phyloP scores from a whole-genome alignment of 352 stramenopile genomes.

The Phytophthora hibernalis region DNA sequence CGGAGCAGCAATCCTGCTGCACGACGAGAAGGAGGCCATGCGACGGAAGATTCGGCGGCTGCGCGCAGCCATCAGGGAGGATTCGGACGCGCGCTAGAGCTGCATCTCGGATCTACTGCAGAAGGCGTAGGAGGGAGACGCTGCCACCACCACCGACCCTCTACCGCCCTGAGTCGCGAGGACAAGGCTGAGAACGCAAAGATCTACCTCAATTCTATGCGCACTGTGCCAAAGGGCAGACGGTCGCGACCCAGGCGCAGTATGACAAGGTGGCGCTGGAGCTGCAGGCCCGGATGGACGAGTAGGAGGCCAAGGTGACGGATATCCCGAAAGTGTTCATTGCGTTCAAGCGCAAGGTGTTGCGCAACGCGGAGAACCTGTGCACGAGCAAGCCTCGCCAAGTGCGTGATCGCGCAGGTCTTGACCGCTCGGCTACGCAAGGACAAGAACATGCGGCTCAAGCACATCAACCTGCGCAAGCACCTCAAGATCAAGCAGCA shows the following conservation, averaged over 20 bases:
- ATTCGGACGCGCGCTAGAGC: slow-evolving; percentile 62
- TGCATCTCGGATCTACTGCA: slow-evolving; percentile 76
- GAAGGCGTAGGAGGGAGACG: slow-evolving; percentile 66
- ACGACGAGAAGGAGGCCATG: slow-evolving; percentile 57
- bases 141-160: background rate
- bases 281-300: slow-evolving; percentile 89
- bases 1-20: no score
- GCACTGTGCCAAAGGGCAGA: slow-evolving; percentile 77
- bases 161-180: slow-evolving; percentile 36
- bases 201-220: slow-evolving; percentile 86
- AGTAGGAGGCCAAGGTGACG: slow-evolving; percentile 93
- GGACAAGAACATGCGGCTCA: slow-evolving; percentile 90
- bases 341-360: slow-evolving; percentile 95
- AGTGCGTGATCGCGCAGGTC: slow-evolving; percentile 89
- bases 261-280: slow-evolving; percentile 88
- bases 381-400: slow-evolving; percentile 91
- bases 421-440: slow-evolving; percentile 85
- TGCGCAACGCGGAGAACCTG: slow-evolving; percentile 90
- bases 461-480: slow-evolving; percentile 94
- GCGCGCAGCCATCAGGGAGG: slow-evolving; percentile 58
- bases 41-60: slow-evolving; percentile 50
- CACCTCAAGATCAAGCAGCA: slow-evolving; percentile 94
- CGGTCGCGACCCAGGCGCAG: slow-evolving; percentile 61
- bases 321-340: slow-evolving; percentile 94
- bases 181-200: slow-evolving; percentile 88